phyloP scores from a whole-genome alignment of 2,329 filamentous ascomycete genomes.

The Fusarium subtropicale region DNA sequence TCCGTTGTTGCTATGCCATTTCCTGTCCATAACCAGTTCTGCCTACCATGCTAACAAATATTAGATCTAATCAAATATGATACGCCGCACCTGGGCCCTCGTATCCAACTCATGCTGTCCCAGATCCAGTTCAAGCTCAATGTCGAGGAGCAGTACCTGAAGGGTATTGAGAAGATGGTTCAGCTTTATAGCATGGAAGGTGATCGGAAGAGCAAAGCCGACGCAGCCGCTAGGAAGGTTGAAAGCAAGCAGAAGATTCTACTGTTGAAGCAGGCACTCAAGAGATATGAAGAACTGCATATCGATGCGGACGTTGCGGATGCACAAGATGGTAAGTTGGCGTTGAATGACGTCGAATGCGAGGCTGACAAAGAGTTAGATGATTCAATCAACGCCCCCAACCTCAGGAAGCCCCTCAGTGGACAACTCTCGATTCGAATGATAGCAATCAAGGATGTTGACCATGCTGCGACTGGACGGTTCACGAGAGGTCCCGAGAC shows the following conservation, averaged over 20 bases:
- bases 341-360: not conserved
- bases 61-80: slow-evolving; percentile 98
- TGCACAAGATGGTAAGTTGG: slow-evolving; percentile 78
- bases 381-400: slow-evolving; percentile 95
- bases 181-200: slow-evolving; percentile 97
- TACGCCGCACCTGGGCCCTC: slow-evolving; percentile 91
- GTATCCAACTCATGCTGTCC: slow-evolving; percentile 98
- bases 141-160: slow-evolving; percentile 98
- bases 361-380: slow-evolving; percentile 64
- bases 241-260: slow-evolving; percentile 99
- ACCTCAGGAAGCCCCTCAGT: slow-evolving; percentile 93
- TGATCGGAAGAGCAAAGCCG: slow-evolving; percentile 92
- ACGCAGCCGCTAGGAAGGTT: slow-evolving; percentile 87
- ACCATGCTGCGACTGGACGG: slow-evolving; percentile 85
- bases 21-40: not conserved
- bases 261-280: slow-evolving; percentile 92
- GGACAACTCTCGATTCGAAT: slow-evolving; percentile 90
- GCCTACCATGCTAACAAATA: slow-evolving; percentile 16
- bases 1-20: slow-evolving; percentile 58
- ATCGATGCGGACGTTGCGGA: slow-evolving; percentile 89
- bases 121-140: slow-evolving; percentile 99
- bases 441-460: slow-evolving; percentile 90
- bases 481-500: slow-evolving; percentile 95
- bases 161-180: slow-evolving; percentile 99
- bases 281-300: slow-evolving; percentile 96